Percentiles rank a stretch among this genome's conserved stretches.
phyloP scores from a whole-genome alignment of 768 basidiomycete species.

The Tulasnella sp. region DNA sequence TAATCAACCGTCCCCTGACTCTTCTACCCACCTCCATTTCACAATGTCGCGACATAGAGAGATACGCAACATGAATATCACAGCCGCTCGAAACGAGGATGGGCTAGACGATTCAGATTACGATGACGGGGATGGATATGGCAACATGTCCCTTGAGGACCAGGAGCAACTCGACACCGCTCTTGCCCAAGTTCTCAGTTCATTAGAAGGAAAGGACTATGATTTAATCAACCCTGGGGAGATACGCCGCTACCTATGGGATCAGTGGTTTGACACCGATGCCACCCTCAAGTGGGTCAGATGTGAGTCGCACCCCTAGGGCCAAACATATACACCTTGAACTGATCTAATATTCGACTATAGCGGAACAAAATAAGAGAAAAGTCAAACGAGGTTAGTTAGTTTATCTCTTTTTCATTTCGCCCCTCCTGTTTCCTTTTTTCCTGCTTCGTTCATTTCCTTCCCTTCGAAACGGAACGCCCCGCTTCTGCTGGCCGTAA shows the following conservation, averaged over 20 bases:
- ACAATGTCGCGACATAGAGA: constrained; percentile 89
- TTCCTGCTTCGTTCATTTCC: background rate
- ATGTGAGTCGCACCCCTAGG: constrained; percentile 48
- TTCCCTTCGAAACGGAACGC: background rate
- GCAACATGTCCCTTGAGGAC: constrained; percentile 74
- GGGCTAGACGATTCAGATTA: constrained; percentile 53
- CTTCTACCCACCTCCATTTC: too few relatives aligned
- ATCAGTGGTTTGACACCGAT: constrained; percentile 80
- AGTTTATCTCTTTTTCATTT: constrained; percentile 44
- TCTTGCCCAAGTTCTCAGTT: constrained; percentile 59
- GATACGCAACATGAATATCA: constrained; percentile 79
- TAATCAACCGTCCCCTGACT: too few relatives aligned
- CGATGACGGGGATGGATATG: constrained; percentile 33
- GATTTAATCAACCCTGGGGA: constrained; percentile 69
- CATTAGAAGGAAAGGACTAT: constrained; percentile 62
- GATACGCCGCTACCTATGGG: constrained; percentile 80
- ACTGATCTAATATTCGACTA: constrained; percentile 4
- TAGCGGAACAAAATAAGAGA: constrained; percentile 68
- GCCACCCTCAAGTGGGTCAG: constrained; percentile 69
- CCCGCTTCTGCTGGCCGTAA: background rate
- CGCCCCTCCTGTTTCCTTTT: constrained; percentile 30
- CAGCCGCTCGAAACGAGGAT: constrained; percentile 55
- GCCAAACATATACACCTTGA: background rate
- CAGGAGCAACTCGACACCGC: constrained; percentile 67
- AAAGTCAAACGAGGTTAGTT: constrained; percentile 76